These are phyloP conservation scores for Alternaria postmessia DNA, from an alignment of 2,329 filamentous ascomycete species.

Conservation along the genomic window DNA sequence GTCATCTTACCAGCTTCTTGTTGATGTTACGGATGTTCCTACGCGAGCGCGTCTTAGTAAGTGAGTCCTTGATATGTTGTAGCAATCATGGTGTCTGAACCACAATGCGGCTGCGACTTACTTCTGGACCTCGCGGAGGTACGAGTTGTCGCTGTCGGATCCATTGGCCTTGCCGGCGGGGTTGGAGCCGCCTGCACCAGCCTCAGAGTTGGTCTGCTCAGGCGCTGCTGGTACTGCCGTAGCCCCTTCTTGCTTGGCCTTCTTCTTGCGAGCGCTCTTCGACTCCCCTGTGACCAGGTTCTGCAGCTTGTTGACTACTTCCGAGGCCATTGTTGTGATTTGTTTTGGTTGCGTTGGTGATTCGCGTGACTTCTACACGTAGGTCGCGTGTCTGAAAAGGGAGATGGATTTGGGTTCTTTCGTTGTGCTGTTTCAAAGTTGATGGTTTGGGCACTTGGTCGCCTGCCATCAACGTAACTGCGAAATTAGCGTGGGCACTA, in stretches of 20 bases:
- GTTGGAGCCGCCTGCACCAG: conserved; percentile 43
- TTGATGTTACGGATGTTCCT: conserved; percentile 90
- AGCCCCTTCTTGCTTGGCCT: conserved; percentile 53
- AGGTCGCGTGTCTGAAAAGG: conserved; percentile 19
- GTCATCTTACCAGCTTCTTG: conserved; percentile 85
- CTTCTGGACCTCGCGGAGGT: conserved; percentile 92
- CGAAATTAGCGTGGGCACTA: conserved; percentile 23
- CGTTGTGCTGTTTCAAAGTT: conserved; percentile 19
- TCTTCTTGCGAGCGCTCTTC: conserved; percentile 63
- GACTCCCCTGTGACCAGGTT: conserved; percentile 65
- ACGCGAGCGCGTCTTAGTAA: conserved; percentile 25
- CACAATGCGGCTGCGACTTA: conserved; percentile 57
- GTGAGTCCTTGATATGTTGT: neutral
- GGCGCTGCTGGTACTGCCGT: conserved; percentile 56
- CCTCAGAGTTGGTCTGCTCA: conserved; percentile 42
- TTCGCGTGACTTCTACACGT: conserved; percentile 25
- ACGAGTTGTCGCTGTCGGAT: conserved; percentile 75
- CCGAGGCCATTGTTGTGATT: conserved; percentile 54
- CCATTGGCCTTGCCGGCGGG: conserved; percentile 58
- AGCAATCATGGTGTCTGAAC: neutral
- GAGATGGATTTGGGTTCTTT: conserved; percentile 10
- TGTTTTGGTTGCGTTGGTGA: conserved; percentile 15
- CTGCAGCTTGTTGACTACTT: conserved; percentile 69
- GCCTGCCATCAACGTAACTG: conserved; percentile 21
- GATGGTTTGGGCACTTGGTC: conserved; percentile 20